Base-by-base conservation (phyloP, 2,329 filamentous ascomycete genomes). In the Claviceps quebecensis region DNA sequence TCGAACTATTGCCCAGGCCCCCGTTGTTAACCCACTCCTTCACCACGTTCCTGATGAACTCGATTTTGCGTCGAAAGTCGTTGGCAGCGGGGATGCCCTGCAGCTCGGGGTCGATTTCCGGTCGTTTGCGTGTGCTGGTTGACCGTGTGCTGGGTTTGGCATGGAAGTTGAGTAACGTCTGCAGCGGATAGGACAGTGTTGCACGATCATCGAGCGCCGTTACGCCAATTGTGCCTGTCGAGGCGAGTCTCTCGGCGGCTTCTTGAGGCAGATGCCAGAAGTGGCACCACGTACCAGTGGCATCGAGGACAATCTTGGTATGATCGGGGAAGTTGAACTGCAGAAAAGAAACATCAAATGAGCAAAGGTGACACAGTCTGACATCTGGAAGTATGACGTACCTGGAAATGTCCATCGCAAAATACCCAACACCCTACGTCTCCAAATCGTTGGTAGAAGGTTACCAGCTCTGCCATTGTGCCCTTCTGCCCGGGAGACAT, bases 251-350 rank as follows among this genome's bases (percentile, higher is more conserved):
- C 56, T 78, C 72, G 2, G 84, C 81, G 1, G 85, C 86, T 53
- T 84, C 79, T n/a, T 80, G 71, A 0, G 84, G 80, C 19, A 90
- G 77, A 60, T 87, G 83, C 69, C 86, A 86, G 62, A 89, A 87
- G 62, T 87, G 84, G 58, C 85, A 84, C 74, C 81, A 84, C 1
- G 76, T 80, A n/a, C 84, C 86, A 34, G 84, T 78, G 1, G 83
- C 71, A 53, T 87, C 86, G 26, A 93, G 70, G 13, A 91, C 83
- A 51, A 93, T 78, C 68, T 93, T 93, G 53, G 87, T 91, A 65
- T 93, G 87, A 58, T 93, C 87, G 2, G 87, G 86, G 65, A 93
- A 93, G 68, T 93, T 91, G 68, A 91, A 86, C 78, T 88, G 14
- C 7, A 29, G 4, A 17, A 23, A 38, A 5, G 4, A 4, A 16